Percentiles rank a stretch among this genome's conserved stretches.
These are phyloP conservation scores for Aspergillus bridgeri DNA, from an alignment of 495 filamentous ascomycete genomes.

Conservation along the genomic window DNA sequence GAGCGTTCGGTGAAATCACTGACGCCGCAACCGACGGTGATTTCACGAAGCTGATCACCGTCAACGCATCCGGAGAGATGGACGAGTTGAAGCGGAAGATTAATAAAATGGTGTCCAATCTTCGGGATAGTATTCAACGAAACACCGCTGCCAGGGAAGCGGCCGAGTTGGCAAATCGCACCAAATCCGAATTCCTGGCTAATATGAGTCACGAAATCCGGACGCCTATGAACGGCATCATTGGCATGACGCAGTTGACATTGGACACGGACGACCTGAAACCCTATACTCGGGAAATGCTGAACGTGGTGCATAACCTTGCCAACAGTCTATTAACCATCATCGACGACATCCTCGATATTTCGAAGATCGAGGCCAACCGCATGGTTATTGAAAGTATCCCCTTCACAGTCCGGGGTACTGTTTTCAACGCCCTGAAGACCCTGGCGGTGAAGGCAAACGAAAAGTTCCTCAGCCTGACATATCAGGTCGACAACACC, in stretches of 20 bases:
- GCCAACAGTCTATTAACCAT: conserved; percentile 97
- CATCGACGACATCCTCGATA: conserved; percentile 98
- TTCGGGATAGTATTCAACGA: conserved; percentile 93
- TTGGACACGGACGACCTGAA: conserved; percentile 90
- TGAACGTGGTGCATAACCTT: conserved; percentile 97
- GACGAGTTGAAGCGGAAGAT: conserved; percentile 99
- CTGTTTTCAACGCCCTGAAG: conserved; percentile 97
- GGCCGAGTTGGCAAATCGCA: conserved; percentile 95
- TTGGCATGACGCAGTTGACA: conserved; percentile 95
- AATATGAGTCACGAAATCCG: conserved; percentile 99
- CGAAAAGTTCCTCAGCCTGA: conserved; percentile 90
- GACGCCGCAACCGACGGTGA: conserved; percentile 95
- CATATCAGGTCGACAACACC: conserved; percentile 89
- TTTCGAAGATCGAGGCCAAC: conserved; percentile 98
- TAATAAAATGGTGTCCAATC: conserved; percentile 97
- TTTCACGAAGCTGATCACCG: conserved; percentile 95
- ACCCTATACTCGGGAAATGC: conserved; percentile 93
- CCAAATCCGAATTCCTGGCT: conserved; percentile 96
- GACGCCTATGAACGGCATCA: conserved; percentile 87
- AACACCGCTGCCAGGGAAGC: conserved; percentile 97
- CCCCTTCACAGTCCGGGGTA: conserved; percentile 90
- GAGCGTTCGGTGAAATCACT: conserved; percentile 96
- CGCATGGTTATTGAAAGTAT: conserved; percentile 99
- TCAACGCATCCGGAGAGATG: conserved; percentile 98
- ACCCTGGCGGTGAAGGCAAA: conserved; percentile 96